Base-by-base conservation (phyloP, 306 rosid genomes). In the Crotalaria pallida region DNA sequence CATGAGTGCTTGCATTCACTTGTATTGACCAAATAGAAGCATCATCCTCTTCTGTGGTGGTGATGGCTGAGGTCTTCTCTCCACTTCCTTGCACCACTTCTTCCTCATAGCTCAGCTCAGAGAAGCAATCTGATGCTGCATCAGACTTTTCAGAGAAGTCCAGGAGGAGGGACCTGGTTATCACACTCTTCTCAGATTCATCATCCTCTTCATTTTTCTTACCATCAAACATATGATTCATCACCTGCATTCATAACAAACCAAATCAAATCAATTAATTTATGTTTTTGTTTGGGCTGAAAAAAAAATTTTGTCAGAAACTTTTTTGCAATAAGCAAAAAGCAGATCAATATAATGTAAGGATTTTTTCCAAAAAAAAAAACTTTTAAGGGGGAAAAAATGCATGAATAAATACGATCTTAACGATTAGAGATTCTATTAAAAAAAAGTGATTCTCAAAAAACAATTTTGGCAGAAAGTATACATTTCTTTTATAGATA, bases 111-210 rank as follows among this genome's bases (percentile, higher is more conserved):
- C 86, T 81, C 76, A 88, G 29, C 60, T 61, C 92, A 44, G 90
- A 89, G 36, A 78, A 80, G 71, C 84, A 82, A 34, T 82, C 88
- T 10, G 89, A 85, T 16, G 76, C 65, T n/a, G 73, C 80, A 0
- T 90, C 97, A 0, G 88, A 86, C 59, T 91, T 95, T 31, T 91
- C 97, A 0, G 96, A 83, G 78, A 95, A 95, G 84, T 95, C 99
- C 10, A 85, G 80, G 24, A 90, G 80, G 5, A 90, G 67, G 5
- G 96, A 90, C 34, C 96, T 69, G 0, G 80, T 94, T 51, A 93
- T 61, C 68, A 78, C 70, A 55, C 70, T 77, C 83, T 83, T 88
- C 16, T 88, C 88, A 38, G 84, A 77, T 63, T 88, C 93, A 58
- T 34, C 19, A 17, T 67, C 52, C 76, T 77, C 89, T 62, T 81